Evolutionary conservation across 1,139 yeast genomes (phyloP).

Genomic region (Suhomyces terraborum): DNA sequence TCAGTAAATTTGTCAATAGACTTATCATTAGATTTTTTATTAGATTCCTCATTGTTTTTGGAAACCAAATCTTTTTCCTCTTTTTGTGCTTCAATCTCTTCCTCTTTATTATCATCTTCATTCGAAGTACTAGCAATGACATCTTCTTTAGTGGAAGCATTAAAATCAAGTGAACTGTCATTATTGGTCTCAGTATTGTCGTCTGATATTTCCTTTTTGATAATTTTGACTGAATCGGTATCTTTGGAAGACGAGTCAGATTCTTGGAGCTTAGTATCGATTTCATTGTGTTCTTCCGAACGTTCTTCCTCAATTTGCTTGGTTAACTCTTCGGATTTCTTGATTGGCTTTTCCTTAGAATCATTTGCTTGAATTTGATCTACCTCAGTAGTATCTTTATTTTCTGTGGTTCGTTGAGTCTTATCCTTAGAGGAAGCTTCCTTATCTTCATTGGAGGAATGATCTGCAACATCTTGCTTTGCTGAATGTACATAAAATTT

Average conservation of each 20-base stretch:
- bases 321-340: neutral
- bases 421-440: too few species aligned
- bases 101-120: neutral
- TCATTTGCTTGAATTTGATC: neutral
- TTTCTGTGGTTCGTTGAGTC: too few species aligned
- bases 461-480: neutral
- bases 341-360: neutral
- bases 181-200: too few species aligned
- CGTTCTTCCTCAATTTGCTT: too few species aligned
- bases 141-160: neutral
- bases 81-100: neutral
- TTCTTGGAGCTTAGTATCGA: too few species aligned
- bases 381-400: neutral
- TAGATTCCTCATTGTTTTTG: neutral
- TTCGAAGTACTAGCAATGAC: too few species aligned
- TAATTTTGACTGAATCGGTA: too few species aligned
- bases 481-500: constrained; percentile 11
- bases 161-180: too few species aligned
- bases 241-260: too few species aligned
- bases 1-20: too few species aligned
- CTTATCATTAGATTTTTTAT: too few species aligned
- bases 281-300: neutral
- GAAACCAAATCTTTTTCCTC: neutral
- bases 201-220: too few species aligned
- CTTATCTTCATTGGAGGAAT: neutral